Conservation (phyloP, 352 stramenopile species). For the Bremia lactucae region DNA sequence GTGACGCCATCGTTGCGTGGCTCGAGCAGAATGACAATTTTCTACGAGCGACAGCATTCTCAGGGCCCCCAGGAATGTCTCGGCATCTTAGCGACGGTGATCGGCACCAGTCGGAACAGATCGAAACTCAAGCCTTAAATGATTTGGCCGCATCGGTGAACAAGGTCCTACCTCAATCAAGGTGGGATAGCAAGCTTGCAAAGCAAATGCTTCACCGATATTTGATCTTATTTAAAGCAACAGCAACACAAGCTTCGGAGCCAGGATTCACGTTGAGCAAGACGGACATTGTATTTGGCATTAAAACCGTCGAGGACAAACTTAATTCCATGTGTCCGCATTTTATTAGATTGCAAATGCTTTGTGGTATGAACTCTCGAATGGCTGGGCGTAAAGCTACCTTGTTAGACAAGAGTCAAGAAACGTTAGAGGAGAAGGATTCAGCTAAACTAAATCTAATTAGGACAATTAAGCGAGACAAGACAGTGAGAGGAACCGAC, state of each 20-base stretch:
- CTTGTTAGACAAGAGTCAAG: neutral
- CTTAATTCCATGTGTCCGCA: conserved; percentile 8
- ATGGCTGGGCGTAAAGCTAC: neutral
- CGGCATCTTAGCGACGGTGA: neutral
- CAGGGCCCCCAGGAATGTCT: neutral
- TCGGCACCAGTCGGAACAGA: neutral
- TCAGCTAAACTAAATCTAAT: neutral
- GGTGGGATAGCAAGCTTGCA: conserved; percentile 2
- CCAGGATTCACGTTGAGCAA: conserved; percentile 2
- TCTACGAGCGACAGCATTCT: conserved; percentile 1
- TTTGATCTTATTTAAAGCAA: conserved; percentile 3
- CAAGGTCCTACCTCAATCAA: neutral
- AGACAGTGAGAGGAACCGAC: neutral
- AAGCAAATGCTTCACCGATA: conserved; percentile 6
- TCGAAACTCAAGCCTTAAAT: conserved; percentile 1
- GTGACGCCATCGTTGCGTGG: conserved; percentile 5
- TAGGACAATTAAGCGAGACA: neutral
- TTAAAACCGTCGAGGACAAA: conserved; percentile 7
- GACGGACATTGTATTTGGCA: conserved; percentile 1
- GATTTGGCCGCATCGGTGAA: conserved; percentile 6
- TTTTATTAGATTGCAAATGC: conserved; percentile 6
- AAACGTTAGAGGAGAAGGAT: neutral
- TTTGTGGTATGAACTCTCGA: neutral
- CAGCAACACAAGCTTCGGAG: neutral
- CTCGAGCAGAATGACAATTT: conserved; percentile 7